phyloP scores from a whole-genome alignment of 1,139 yeast species.

The Yamadazyma sp. region DNA sequence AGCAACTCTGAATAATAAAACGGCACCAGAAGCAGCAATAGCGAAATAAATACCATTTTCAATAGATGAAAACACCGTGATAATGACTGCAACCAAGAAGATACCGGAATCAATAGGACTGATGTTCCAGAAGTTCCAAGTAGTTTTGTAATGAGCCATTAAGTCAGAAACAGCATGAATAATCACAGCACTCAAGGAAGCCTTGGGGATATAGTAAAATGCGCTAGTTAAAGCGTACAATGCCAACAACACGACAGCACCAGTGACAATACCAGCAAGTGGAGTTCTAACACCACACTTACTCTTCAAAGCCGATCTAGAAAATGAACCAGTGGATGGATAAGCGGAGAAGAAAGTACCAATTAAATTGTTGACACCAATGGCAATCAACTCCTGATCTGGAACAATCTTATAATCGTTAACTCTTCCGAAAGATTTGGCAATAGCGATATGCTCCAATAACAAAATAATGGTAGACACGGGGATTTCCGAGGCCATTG shows the following conservation, averaged over 20 bases:
- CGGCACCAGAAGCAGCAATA: conserved; percentile 77
- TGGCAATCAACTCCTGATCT: conserved; percentile 91
- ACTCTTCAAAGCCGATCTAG: conserved; percentile 90
- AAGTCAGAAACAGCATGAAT: conserved; percentile 95
- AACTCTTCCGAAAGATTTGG: conserved; percentile 90
- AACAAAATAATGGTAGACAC: conserved; percentile 80
- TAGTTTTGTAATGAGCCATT: conserved; percentile 67
- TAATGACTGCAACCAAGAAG: conserved; percentile 72
- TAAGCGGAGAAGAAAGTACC: conserved; percentile 93
- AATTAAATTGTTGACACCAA: conserved; percentile 85
- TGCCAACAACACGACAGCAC: conserved; percentile 83
- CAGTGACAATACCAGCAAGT: conserved; percentile 87
- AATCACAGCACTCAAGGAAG: conserved; percentile 81
- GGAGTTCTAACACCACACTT: conserved; percentile 97
- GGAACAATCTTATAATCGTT: conserved; percentile 90
- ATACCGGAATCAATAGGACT: conserved; percentile 77
- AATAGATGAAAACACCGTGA: conserved; percentile 78
- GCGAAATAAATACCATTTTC: conserved; percentile 93
- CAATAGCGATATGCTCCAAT: conserved; percentile 89
- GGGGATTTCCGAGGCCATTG: conserved; percentile 77
- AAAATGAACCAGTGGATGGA: conserved; percentile 95
- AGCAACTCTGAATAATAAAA: conserved; percentile 70
- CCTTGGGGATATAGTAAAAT: conserved; percentile 88
- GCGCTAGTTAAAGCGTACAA: conserved; percentile 80
- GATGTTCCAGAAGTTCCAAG: conserved; percentile 74